Evolutionary conservation across 2,329 filamentous ascomycete genomes (phyloP).

Genomic region (Arthrobotrys megalospora): DNA sequence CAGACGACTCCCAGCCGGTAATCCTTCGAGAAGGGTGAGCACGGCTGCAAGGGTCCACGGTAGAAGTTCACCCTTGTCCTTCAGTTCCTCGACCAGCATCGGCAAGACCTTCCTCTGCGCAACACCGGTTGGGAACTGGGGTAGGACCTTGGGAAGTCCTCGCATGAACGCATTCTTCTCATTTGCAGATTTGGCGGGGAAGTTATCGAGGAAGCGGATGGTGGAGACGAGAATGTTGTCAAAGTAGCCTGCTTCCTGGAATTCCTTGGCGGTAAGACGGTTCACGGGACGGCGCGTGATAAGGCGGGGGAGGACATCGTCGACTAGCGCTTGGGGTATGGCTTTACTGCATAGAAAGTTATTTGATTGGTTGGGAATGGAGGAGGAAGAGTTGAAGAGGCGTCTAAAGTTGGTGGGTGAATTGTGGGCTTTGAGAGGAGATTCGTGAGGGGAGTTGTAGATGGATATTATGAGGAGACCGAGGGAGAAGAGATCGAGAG

Average conservation of each 20-base stretch:
- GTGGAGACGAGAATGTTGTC: constrained; percentile 97
- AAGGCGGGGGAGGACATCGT: constrained; percentile 83
- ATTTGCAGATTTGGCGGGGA: constrained; percentile 90
- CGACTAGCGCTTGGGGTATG: constrained; percentile 82
- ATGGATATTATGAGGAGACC: constrained; percentile 89
- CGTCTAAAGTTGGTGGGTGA: constrained; percentile 89
- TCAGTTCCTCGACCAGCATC: constrained; percentile 90
- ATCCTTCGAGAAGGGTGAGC: constrained; percentile 86
- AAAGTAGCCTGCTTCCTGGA: constrained; percentile 95
- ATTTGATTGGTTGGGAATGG: constrained; percentile 83
- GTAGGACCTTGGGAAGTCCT: constrained; percentile 86
- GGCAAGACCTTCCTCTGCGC: constrained; percentile 95
- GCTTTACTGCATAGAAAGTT: constrained; percentile 85
- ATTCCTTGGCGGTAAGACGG: constrained; percentile 87
- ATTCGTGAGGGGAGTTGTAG: constrained; percentile 93
- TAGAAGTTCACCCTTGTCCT: constrained; percentile 84
- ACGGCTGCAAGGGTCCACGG: constrained; percentile 90
- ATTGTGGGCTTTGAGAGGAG: constrained; percentile 85
- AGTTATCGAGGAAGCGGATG: constrained; percentile 90
- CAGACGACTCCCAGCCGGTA: constrained; percentile 82
- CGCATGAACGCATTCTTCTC: constrained; percentile 95
- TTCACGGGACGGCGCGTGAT: constrained; percentile 90
- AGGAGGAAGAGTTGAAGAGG: constrained; percentile 82
- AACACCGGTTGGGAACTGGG: constrained; percentile 92
- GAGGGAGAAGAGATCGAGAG: constrained; percentile 93